Conservation (phyloP, 164 flowering plant species). For the Paratinospora sagittata region DNA sequence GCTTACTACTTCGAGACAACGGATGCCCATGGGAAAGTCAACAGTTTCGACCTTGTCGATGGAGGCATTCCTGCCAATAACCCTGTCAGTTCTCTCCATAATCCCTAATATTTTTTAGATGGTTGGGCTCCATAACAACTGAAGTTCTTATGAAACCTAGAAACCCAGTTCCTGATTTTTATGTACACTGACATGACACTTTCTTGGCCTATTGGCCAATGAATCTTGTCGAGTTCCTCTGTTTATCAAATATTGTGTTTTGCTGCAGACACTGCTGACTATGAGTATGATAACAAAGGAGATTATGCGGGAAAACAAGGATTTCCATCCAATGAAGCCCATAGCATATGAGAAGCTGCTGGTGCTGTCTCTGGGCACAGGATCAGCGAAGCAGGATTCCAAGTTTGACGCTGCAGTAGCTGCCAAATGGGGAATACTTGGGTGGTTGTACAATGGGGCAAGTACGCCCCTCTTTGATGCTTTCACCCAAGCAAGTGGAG, state of each 20-base stretch:
- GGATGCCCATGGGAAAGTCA: constrained; percentile 4
- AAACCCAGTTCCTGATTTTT: neutral
- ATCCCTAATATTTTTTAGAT: neutral
- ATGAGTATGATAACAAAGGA: constrained; percentile 24
- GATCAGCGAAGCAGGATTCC: constrained; percentile 18
- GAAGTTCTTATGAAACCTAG: neutral
- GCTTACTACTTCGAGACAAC: constrained; percentile 23
- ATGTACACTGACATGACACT: neutral
- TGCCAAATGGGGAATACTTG: constrained; percentile 26
- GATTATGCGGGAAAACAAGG: constrained; percentile 4
- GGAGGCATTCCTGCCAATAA: constrained; percentile 29
- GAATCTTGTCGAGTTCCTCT: neutral
- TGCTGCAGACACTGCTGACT: constrained; percentile 24
- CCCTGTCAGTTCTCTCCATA: constrained; percentile 14
- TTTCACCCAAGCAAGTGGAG: constrained; percentile 22
- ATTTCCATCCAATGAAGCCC: constrained; percentile 11
- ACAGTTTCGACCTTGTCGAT: constrained; percentile 23
- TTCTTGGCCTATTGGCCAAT: neutral
- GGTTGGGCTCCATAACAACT: neutral
- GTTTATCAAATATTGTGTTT: neutral
- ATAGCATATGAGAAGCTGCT: constrained; percentile 14
- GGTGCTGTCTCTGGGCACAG: constrained; percentile 33
- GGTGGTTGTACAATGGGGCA: constrained; percentile 25
- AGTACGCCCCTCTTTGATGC: constrained; percentile 22
- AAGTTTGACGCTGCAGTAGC: constrained; percentile 21